These are phyloP conservation scores for Tuctoria greenei DNA, from an alignment of 176 grass and related monocot genomes.

Conservation along the genomic window DNA sequence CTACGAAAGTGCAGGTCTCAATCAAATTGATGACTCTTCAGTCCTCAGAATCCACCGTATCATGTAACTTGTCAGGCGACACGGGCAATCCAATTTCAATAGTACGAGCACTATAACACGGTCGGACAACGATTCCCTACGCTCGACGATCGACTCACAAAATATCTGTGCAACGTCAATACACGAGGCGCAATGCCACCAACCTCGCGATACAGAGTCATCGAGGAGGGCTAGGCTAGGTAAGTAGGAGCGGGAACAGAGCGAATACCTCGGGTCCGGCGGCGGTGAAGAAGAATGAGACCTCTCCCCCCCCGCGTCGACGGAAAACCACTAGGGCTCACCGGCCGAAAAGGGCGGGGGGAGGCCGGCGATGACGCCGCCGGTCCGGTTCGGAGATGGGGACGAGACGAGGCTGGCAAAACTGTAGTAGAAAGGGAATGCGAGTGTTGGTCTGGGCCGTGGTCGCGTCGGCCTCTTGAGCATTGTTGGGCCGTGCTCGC, in stretches of 20 bases:
- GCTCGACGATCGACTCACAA: not conserved
- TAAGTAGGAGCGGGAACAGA: not conserved
- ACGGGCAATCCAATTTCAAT: not conserved
- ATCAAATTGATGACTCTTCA: too few relatives aligned
- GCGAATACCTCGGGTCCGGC: conserved; percentile 13
- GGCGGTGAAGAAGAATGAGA: not conserved
- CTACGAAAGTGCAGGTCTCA: too few relatives aligned
- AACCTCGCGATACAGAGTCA: not conserved
- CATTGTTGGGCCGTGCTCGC: too few relatives aligned
- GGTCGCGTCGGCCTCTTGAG: not conserved
- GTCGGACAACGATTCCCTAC: not conserved
- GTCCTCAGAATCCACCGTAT: not conserved
- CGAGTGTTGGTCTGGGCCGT: not conserved
- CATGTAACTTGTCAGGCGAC: not conserved
- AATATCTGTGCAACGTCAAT: not conserved
- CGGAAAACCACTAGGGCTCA: not conserved
- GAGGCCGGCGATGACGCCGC: not conserved
- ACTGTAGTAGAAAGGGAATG: not conserved
- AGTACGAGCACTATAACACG: not conserved
- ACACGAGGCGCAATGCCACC: not conserved
- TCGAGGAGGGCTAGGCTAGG: not conserved
- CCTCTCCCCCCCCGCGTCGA: not conserved
- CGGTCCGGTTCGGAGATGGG: not conserved
- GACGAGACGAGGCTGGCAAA: not conserved
- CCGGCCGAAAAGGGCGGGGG: not conserved